Percentiles rank a stretch among this genome's conserved stretches.
These are phyloP conservation scores for Aspergillus transmontanensis DNA, from an alignment of 2,329 filamentous ascomycete genomes.

Conservation along the genomic window DNA sequence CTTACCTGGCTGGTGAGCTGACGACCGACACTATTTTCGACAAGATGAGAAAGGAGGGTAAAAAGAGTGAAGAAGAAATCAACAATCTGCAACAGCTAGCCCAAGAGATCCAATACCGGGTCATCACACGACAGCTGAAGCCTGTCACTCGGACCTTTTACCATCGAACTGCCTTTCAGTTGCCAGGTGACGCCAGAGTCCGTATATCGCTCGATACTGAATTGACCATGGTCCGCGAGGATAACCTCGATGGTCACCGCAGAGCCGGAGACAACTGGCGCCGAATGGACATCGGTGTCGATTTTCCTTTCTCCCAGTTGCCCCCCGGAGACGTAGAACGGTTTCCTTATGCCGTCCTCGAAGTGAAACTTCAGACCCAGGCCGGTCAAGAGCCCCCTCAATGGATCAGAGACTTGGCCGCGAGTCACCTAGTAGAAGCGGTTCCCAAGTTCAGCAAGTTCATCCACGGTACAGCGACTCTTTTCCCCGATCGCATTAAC, in stretches of 20 bases:
- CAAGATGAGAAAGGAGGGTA: slow-evolving; percentile 92
- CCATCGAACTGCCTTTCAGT: slow-evolving; percentile 95
- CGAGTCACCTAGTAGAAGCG: slow-evolving; percentile 95
- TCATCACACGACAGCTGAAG: slow-evolving; percentile 80
- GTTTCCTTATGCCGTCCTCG: slow-evolving; percentile 93
- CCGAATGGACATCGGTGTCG: slow-evolving; percentile 94
- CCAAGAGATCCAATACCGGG: slow-evolving; percentile 88
- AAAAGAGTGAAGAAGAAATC: slow-evolving; percentile 90
- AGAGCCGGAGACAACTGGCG: slow-evolving; percentile 90
- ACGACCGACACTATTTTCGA: slow-evolving; percentile 90
- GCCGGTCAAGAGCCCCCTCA: slow-evolving; percentile 91
- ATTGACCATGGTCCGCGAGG: slow-evolving; percentile 90
- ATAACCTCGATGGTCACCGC: slow-evolving; percentile 80
- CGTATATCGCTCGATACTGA: slow-evolving; percentile 97
- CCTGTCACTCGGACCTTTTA: slow-evolving; percentile 97
- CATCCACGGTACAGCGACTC: slow-evolving; percentile 86
- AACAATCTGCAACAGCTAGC: slow-evolving; percentile 86
- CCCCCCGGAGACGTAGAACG: slow-evolving; percentile 81
- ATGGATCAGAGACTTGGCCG: slow-evolving; percentile 92
- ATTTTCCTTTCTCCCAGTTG: slow-evolving; percentile 89
- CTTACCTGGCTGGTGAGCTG: slow-evolving; percentile 81
- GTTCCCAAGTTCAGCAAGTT: slow-evolving; percentile 99
- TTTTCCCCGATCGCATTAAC: slow-evolving; percentile 86
- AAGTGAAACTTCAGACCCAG: slow-evolving; percentile 97
- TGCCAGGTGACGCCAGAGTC: slow-evolving; percentile 92